Percentiles rank a stretch among this genome's conserved stretches.
These are phyloP conservation scores for Mucor irregularis DNA, from an alignment of 371 early-diverging fungal genomes.

Conservation along the genomic window DNA sequence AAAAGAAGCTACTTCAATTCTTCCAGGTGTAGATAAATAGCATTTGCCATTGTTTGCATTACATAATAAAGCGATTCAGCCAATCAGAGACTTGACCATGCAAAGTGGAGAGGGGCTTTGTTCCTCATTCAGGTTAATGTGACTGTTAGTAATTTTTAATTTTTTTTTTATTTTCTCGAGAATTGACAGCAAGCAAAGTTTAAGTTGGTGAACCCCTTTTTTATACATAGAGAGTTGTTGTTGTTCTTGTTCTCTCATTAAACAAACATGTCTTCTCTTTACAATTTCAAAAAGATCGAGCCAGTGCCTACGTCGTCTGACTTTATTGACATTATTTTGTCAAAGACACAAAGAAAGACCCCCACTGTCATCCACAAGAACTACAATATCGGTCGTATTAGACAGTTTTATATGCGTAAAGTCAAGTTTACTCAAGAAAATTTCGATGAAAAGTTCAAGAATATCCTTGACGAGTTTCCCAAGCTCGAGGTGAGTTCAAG, in stretches of 20 bases:
- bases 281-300: constrained; percentile 98
- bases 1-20: no score
- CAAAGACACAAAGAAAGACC: constrained; percentile 99
- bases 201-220: no score
- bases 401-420: constrained; percentile 99
- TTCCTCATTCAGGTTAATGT: no score
- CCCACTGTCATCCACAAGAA: constrained; percentile 98
- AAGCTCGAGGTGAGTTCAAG: constrained; percentile 88
- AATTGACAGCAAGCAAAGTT: no score
- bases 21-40: no score
- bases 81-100: no score
- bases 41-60: no score
- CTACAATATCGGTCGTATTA: constrained; percentile 95
- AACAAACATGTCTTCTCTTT: constrained; percentile 52
- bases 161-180: no score
- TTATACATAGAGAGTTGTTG: no score
- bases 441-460: constrained; percentile 95
- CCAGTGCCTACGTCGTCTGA: constrained; percentile 94
- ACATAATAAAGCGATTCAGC: no score
- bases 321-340: constrained; percentile 98
- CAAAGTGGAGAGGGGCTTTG: no score
- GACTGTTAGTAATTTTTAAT: no score
- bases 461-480: constrained; percentile 97
- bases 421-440: constrained; percentile 99
- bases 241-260: background rate